Evolutionary conservation across 2,329 filamentous ascomycete genomes (phyloP).

Genomic region (Hypomyces rosellus): DNA sequence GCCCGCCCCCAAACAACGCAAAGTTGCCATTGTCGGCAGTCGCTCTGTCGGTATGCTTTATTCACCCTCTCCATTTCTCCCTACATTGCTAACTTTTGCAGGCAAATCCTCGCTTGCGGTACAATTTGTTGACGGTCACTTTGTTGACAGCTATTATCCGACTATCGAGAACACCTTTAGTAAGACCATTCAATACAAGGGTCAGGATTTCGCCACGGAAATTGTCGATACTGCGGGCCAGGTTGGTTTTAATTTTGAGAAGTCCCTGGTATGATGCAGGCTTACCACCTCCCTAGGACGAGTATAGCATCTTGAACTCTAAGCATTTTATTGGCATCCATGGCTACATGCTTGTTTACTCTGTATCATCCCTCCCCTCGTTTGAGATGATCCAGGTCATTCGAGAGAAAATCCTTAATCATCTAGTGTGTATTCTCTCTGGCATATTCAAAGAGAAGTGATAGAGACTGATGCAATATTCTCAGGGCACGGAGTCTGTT

Average conservation of each 20-base stretch:
- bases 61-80: not conserved
- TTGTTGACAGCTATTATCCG: constrained; percentile 98
- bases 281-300: constrained; percentile 55
- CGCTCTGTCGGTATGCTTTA: constrained; percentile 63
- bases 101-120: constrained; percentile 97
- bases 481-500: constrained; percentile 80
- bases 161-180: constrained; percentile 99
- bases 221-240: constrained; percentile 98
- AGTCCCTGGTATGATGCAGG: not conserved
- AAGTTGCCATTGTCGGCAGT: constrained; percentile 93
- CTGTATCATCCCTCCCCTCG: constrained; percentile 86
- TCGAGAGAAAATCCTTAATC: constrained; percentile 93
- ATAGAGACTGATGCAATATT: not conserved
- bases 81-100: constrained; percentile 30
- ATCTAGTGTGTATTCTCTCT: constrained; percentile 57
- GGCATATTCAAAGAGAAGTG: not conserved
- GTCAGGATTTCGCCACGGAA: constrained; percentile 89
- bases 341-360: constrained; percentile 97
- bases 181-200: constrained; percentile 88
- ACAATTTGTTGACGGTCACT: constrained; percentile 94
- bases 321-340: constrained; percentile 99
- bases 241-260: constrained; percentile 41
- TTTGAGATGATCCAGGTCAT: constrained; percentile 98
- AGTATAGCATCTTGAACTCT: constrained; percentile 96
- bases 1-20: constrained; percentile 77